phyloP scores from a whole-genome alignment of 1,139 yeast genomes.

The Suhomyces kunorum region DNA sequence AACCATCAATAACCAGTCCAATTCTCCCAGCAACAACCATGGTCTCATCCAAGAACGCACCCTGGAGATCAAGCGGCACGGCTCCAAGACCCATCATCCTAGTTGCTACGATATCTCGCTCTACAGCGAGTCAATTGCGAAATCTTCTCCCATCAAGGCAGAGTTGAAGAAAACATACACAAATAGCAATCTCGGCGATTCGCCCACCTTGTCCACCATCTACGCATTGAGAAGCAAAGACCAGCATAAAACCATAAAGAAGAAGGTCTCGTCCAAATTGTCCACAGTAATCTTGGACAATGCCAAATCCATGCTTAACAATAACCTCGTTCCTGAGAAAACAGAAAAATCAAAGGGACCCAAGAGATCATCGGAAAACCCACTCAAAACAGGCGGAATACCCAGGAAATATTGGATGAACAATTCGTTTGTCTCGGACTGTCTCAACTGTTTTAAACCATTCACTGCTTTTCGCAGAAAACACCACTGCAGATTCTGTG shows the following conservation, averaged over 20 bases:
- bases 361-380: constrained; percentile 45
- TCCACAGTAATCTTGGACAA: constrained; percentile 41
- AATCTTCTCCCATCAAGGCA: constrained; percentile 34
- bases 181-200: constrained; percentile 31
- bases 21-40: constrained; percentile 19
- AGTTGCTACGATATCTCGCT: constrained; percentile 25
- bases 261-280: constrained; percentile 34
- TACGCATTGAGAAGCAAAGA: constrained; percentile 32
- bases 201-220: constrained; percentile 49
- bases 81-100: constrained; percentile 16
- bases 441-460: constrained; percentile 72
- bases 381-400: constrained; percentile 50
- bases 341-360: constrained; percentile 25
- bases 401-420: constrained; percentile 89
- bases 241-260: constrained; percentile 20
- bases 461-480: constrained; percentile 82
- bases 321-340: constrained; percentile 25
- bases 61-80: constrained; percentile 1
- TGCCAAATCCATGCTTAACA: constrained; percentile 40
- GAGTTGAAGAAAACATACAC: constrained; percentile 36
- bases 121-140: constrained; percentile 33
- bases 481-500: constrained; percentile 95
- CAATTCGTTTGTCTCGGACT: constrained; percentile 80
- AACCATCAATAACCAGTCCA: constrained; percentile 26
- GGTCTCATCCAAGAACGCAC: constrained; percentile 4